Evolutionary conservation across 345 rosid species (phyloP), one percentile per base, ranked within the genome.

Genomic region (Melaleuca alternifolia): DNA sequence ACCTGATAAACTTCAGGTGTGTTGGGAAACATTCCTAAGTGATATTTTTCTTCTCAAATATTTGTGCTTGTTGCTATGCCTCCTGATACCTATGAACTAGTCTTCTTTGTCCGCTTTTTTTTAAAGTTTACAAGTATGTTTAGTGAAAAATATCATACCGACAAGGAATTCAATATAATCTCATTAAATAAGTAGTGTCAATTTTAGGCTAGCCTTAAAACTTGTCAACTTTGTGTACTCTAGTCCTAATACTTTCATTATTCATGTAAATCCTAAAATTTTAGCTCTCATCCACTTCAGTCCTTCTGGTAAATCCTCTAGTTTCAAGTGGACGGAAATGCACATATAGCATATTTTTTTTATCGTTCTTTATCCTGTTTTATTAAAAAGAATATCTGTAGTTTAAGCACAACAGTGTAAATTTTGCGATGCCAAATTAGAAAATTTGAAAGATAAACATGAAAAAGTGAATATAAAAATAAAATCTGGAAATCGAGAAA

Each of bases 1-100:
- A 50, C 99, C 99, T 24, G 98, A 95, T 88, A 97, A 97, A 87
- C 89, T 95, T 89, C 98, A 94, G 99, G 99, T 96, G 14, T 33
- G 86, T 30, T 85, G 26, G 37, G 50, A 46, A 85, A 16, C 48
- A 46, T 4, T 33, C 10, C 37, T 15, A 23, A 46, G 23, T 41
- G 24, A 28, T n/a, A 85, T 85, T 62, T 50, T 61, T 13, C 41
- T 10, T 85, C 53, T 51, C n/a, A 30, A 21, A 28, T 16, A 48
- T 20, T 62, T 57, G 24, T 46, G 53, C 37, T 18, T 85, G 86
- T 50, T 44, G 11, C 85, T 84, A 82, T 82, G 48, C 5, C 46
- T 83, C 52, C 26, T 50, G 54, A 28, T 83, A 18, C 20, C 41
- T 20, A 16, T 83, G 61, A 46, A 83, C 7, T 71, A 18, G 81